Conservation (phyloP, 2,329 filamentous ascomycete species). For the Pestalotiopsis sp. region DNA sequence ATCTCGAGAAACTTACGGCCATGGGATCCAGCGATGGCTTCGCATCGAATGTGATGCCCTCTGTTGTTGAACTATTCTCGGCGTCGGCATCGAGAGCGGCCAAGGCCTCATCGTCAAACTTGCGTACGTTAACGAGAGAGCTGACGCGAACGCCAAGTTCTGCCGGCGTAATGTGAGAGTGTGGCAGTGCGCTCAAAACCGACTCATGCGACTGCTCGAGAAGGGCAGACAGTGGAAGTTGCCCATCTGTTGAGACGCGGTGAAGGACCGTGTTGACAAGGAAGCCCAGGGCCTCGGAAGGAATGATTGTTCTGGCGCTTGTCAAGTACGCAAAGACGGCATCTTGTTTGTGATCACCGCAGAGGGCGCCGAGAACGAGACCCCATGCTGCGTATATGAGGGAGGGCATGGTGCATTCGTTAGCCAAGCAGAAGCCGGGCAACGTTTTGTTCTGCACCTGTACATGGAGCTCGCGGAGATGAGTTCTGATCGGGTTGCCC, state of each 20-base stretch:
- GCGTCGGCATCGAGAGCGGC: neutral
- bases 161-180: slow-evolving; percentile 12
- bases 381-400: slow-evolving; percentile 14
- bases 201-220: neutral
- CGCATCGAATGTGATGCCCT: slow-evolving; percentile 7
- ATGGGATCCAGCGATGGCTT: slow-evolving; percentile 13
- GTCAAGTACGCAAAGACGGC: slow-evolving; percentile 14
- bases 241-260: neutral
- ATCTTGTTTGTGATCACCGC: neutral
- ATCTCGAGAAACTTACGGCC: slow-evolving; percentile 8
- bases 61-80: neutral
- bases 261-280: slow-evolving; percentile 17
- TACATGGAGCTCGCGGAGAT: slow-evolving; percentile 8
- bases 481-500: neutral
- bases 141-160: slow-evolving; percentile 10
- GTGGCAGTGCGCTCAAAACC: slow-evolving; percentile 9
- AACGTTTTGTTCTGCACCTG: neutral
- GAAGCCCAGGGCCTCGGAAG: slow-evolving; percentile 14
- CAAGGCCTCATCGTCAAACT: slow-evolving; percentile 11
- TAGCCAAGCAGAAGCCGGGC: slow-evolving; percentile 6
- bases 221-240: neutral
- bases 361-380: slow-evolving; percentile 7
- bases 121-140: slow-evolving; percentile 14
- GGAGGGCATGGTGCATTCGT: slow-evolving; percentile 12
- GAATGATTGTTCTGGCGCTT: slow-evolving; percentile 9